Percentiles rank a stretch among this genome's conserved stretches.
phyloP scores from a whole-genome alignment of 2,329 filamentous ascomycete genomes.

The Penicillium brasilianum region DNA sequence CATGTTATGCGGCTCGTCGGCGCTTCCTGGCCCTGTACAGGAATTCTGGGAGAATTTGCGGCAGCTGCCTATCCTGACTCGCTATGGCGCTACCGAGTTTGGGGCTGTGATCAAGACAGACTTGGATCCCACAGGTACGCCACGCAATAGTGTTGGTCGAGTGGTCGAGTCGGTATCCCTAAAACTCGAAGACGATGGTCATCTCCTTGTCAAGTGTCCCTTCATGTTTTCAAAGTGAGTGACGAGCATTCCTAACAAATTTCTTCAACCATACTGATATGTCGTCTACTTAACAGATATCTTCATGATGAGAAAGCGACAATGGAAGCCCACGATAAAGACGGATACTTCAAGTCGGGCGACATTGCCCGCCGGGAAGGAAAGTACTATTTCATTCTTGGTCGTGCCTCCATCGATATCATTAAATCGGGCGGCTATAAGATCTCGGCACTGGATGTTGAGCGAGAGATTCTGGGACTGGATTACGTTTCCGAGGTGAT shows the following conservation, averaged over 20 bases:
- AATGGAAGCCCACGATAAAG: slow-evolving; percentile 47
- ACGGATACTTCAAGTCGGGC: slow-evolving; percentile 55
- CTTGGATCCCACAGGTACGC: slow-evolving; percentile 33
- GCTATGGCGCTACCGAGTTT: slow-evolving; percentile 54
- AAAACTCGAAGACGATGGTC: slow-evolving; percentile 55
- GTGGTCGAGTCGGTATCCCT: slow-evolving; percentile 47
- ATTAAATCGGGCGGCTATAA: slow-evolving; percentile 63
- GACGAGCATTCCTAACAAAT: slow-evolving; percentile 10
- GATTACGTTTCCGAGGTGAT: slow-evolving; percentile 59
- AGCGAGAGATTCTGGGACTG: slow-evolving; percentile 58
- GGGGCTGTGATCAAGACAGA: slow-evolving; percentile 51
- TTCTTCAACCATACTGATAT: neutral
- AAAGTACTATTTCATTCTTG: slow-evolving; percentile 57
- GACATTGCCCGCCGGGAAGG: slow-evolving; percentile 45
- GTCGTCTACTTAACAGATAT: slow-evolving; percentile 26
- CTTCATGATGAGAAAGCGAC: slow-evolving; percentile 50
- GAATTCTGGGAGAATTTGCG: slow-evolving; percentile 52
- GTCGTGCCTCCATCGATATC: slow-evolving; percentile 59
- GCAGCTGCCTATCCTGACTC: slow-evolving; percentile 45
- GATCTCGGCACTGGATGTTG: slow-evolving; percentile 61
- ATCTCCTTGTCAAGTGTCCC: slow-evolving; percentile 49
- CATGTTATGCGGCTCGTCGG: slow-evolving; percentile 49
- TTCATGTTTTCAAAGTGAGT: slow-evolving; percentile 46
- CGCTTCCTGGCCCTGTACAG: slow-evolving; percentile 56
- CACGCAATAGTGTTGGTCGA: slow-evolving; percentile 39